Evolutionary conservation across 202 grass and related monocot genomes (phyloP).

Genomic region (Eragrostis tef): DNA sequence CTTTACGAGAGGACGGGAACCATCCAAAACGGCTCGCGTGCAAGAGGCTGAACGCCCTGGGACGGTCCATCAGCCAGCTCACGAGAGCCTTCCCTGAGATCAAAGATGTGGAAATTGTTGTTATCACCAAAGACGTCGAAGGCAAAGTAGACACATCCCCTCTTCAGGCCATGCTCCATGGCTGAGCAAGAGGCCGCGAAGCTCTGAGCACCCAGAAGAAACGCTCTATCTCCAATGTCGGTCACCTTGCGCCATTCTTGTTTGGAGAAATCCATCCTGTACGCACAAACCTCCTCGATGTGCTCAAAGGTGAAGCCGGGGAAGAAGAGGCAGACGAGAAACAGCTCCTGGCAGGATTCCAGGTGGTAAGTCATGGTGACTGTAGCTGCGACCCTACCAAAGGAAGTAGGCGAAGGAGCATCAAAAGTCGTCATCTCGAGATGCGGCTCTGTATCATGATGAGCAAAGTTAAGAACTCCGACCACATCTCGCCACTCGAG

Average conservation of each 20-base stretch:
- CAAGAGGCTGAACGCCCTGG: not conserved
- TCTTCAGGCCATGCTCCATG: not conserved
- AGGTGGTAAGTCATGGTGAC: not conserved
- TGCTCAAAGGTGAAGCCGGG: not conserved
- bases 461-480: not conserved
- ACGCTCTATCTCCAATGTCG: not conserved
- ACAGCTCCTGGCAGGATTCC: not conserved
- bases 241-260: not conserved
- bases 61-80: not conserved
- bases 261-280: not conserved
- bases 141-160: not conserved
- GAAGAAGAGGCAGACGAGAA: constrained; percentile 4
- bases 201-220: not conserved
- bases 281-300: not conserved
- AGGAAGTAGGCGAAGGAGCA: not conserved
- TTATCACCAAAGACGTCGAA: not conserved
- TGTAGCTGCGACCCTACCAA: no score
- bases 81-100: constrained; percentile 17
- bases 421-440: no score
- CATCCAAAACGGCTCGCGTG: not conserved
- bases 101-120: not conserved
- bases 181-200: constrained; percentile 8
- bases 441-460: not conserved
- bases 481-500: not conserved
- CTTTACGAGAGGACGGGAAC: not conserved